Evolutionary conservation across 2,329 filamentous ascomycete species (phyloP).

Genomic region (Pleoardoris graminearum): DNA sequence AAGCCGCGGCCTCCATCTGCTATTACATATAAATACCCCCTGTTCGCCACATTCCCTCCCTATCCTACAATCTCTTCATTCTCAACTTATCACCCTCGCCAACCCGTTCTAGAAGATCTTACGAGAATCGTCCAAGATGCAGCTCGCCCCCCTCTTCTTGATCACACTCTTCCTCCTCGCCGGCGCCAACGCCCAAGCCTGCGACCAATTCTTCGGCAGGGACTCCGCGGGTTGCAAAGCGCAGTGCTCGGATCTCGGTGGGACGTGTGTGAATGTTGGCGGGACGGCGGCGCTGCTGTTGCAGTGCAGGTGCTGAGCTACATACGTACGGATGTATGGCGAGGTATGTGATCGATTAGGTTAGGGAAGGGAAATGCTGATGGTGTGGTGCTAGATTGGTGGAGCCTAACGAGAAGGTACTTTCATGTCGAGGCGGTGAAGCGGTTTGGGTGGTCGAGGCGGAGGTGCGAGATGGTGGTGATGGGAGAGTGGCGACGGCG

Average conservation of each 20-base stretch:
- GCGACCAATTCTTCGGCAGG: conserved; percentile 5
- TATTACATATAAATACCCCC: too few relatives aligned
- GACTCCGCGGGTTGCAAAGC: conserved; percentile 5
- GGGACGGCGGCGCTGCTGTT: conserved; percentile 4
- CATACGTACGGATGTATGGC: too few relatives aligned
- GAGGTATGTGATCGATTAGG: neutral
- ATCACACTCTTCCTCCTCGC: neutral
- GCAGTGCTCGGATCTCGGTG: conserved; percentile 7
- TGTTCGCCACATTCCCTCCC: too few relatives aligned
- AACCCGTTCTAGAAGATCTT: neutral
- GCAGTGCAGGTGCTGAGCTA: conserved; percentile 4
- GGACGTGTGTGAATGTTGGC: neutral
- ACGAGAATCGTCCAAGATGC: neutral
- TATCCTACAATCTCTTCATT: too few relatives aligned
- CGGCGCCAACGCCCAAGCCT: conserved; percentile 3
- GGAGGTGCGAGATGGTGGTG: neutral
- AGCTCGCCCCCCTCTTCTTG: neutral
- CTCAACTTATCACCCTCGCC: neutral
- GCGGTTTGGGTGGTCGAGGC: neutral
- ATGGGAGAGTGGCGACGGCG: neutral
- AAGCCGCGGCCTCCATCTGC: too few relatives aligned
- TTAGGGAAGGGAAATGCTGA: neutral
- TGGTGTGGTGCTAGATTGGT: too few relatives aligned
- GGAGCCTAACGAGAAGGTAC: too few relatives aligned
- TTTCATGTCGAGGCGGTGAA: neutral